Evolutionary conservation across 306 rosid genomes (phyloP).

Genomic region (Gastrolobium villosum): DNA sequence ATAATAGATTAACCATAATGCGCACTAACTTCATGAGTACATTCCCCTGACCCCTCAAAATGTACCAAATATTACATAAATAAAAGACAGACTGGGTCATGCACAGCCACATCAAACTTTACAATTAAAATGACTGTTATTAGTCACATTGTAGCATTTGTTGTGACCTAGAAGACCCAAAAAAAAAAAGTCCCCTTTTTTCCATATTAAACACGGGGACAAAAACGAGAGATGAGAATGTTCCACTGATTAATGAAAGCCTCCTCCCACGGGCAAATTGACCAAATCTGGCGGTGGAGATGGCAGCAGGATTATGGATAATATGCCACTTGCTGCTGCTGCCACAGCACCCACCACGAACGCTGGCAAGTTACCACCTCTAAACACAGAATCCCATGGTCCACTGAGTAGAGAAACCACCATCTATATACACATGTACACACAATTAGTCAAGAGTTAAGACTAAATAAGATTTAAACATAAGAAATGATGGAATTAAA

Average conservation of each 20-base stretch:
- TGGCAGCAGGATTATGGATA: constrained; percentile 75
- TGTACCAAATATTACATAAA: constrained; percentile 48
- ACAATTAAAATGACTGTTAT: constrained; percentile 54
- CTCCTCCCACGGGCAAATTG: constrained; percentile 48
- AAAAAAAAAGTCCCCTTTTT: constrained; percentile 24
- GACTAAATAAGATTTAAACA: too few relatives aligned
- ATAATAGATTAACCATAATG: constrained; percentile 37
- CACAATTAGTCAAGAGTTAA: too few relatives aligned
- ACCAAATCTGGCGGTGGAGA: constrained; percentile 70
- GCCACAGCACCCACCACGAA: constrained; percentile 81
- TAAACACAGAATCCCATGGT: constrained; percentile 76
- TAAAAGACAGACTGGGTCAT: constrained; percentile 46
- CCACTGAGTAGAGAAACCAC: constrained; percentile 79
- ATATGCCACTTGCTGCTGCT: constrained; percentile 63
- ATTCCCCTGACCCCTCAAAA: constrained; percentile 44
- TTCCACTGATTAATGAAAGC: constrained; percentile 54
- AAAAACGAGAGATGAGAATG: constrained; percentile 6
- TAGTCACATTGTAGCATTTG: constrained; percentile 52
- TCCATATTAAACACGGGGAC: constrained; percentile 7
- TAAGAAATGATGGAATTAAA: too few relatives aligned
- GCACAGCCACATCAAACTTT: constrained; percentile 57
- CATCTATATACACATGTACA: too few relatives aligned
- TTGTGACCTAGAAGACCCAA: constrained; percentile 43
- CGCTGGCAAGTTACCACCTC: constrained; percentile 92
- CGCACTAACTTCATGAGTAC: constrained; percentile 40